Evolutionary conservation across 2,329 filamentous ascomycete species (phyloP).

Genomic region (Fusarium scirpi): DNA sequence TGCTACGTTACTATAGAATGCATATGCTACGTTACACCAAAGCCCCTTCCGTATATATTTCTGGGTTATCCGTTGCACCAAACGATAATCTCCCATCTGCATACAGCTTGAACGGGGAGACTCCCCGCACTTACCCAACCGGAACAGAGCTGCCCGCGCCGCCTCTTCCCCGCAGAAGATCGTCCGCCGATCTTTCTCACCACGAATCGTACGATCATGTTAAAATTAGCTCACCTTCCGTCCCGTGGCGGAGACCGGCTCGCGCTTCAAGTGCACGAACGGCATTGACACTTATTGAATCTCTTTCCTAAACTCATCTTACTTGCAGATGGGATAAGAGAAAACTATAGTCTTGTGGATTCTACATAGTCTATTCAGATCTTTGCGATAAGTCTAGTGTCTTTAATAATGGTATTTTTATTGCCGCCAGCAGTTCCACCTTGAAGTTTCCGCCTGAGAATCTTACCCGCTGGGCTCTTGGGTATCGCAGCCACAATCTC

Average conservation of each 20-base stretch:
- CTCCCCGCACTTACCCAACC: neutral
- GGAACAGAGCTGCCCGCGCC: neutral
- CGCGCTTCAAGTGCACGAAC: too few relatives aligned
- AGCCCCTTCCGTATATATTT: neutral
- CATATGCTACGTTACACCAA: neutral
- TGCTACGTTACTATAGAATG: neutral
- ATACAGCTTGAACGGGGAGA: neutral
- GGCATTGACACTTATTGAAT: too few relatives aligned
- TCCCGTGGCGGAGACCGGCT: neutral
- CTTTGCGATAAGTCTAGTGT: neutral
- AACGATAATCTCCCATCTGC: neutral
- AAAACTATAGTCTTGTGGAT: too few relatives aligned
- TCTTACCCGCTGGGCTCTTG: slow-evolving; percentile 4
- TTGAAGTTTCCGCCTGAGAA: slow-evolving; percentile 3
- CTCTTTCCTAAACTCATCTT: too few relatives aligned
- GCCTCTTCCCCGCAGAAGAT: neutral
- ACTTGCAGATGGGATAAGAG: too few relatives aligned
- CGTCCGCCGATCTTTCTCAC: neutral
- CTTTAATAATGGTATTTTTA: neutral
- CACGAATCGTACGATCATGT: neutral
- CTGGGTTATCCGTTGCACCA: too few relatives aligned
- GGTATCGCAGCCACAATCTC: slow-evolving; percentile 14
- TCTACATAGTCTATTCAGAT: neutral
- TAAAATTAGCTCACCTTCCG: neutral
- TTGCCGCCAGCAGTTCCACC: fast-evolving